A percentile compares a stretch with the other conserved stretches of the same genome.
Conservation (phyloP, 257 asterid species). For the Jasminum sambac region DNA sequence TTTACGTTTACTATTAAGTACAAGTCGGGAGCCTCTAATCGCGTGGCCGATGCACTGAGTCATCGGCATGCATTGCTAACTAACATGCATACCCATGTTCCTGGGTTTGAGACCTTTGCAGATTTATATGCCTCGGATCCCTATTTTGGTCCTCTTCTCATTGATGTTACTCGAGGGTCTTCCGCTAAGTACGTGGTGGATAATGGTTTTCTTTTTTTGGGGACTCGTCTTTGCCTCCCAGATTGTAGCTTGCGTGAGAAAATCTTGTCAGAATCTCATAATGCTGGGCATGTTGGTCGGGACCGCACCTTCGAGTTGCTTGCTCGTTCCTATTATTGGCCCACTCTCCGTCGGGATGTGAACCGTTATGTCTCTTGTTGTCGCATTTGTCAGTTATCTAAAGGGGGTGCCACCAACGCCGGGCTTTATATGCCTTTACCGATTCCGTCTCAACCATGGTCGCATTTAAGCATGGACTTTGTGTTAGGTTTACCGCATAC, state of each 20-base stretch:
- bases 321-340: no score
- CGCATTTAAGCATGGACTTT: background rate
- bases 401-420: slow-evolving; percentile 6
- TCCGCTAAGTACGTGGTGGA: background rate
- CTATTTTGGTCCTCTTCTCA: background rate
- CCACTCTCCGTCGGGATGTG: background rate
- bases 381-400: no score
- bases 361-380: no score
- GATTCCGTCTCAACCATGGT: slow-evolving; percentile 9
- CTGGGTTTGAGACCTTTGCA: background rate
- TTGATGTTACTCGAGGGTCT: no score
- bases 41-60: background rate
- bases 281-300: background rate
- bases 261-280: background rate
- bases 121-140: background rate
- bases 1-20: background rate
- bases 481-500: no score
- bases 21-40: background rate
- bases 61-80: background rate
- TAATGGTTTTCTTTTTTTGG: slow-evolving; percentile 12
- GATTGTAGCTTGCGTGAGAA: background rate
- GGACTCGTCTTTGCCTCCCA: slow-evolving; percentile 3
- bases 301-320: background rate
- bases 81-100: background rate
- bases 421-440: background rate